These are phyloP conservation scores for Lipomyces yamanashiensis DNA, from an alignment of 805 yeast species.

Conservation along the genomic window DNA sequence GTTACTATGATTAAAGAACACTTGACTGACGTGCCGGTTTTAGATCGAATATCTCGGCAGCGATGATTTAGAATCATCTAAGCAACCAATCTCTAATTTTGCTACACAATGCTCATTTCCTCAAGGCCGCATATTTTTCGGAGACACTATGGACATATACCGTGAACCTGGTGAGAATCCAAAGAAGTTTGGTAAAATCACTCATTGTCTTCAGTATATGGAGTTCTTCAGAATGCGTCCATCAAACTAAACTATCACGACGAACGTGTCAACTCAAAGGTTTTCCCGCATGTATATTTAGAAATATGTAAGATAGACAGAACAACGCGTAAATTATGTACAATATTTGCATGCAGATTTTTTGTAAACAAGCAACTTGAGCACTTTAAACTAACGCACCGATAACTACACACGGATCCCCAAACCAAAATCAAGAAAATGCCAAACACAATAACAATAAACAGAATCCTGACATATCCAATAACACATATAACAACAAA, in stretches of 20 bases:
- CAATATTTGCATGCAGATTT: constrained; percentile 2
- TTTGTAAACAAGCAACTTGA: not conserved
- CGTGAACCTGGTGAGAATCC: constrained; percentile 5
- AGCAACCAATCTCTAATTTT: constrained; percentile 14
- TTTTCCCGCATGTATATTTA: not conserved
- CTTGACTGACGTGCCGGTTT: not conserved
- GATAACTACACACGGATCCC: not conserved
- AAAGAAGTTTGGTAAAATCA: constrained; percentile 11
- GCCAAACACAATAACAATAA: not conserved
- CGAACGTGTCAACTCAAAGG: not conserved
- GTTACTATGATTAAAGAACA: not conserved
- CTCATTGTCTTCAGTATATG: constrained; percentile 29
- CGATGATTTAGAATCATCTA: constrained; percentile 13
- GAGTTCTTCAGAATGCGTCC: constrained; percentile 29
- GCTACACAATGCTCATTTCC: constrained; percentile 21
- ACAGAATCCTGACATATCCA: not conserved
- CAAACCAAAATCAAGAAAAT: constrained; percentile 1
- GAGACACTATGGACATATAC: constrained; percentile 19
- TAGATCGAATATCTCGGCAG: constrained; percentile 26
- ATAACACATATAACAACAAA: not conserved
- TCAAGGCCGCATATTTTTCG: constrained; percentile 24
- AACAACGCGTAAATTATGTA: not conserved
- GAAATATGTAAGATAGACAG: constrained; percentile 3
- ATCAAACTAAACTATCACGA: not conserved
- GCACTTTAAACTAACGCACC: not conserved